Evolutionary conservation across 306 rosid genomes (phyloP).

Genomic region (Acacia acuminata): DNA sequence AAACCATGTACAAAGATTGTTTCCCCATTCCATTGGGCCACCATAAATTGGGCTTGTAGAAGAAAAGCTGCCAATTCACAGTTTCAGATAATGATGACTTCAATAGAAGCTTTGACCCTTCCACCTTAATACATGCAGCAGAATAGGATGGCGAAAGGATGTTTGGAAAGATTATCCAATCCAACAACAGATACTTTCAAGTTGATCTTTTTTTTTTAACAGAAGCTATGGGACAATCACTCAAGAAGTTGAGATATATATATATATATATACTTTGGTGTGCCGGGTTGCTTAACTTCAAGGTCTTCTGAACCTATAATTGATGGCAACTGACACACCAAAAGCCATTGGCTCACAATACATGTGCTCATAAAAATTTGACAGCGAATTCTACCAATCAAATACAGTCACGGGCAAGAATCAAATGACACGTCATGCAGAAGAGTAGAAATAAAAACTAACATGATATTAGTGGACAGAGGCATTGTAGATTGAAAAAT

Average conservation of each 20-base stretch:
- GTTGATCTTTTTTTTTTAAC: not conserved
- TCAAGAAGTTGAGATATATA: not conserved
- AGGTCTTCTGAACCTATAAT: slow-evolving; percentile 14
- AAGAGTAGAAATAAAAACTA: slow-evolving; percentile 4
- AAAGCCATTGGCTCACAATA: slow-evolving; percentile 13
- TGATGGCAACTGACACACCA: not conserved
- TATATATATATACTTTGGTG: not conserved
- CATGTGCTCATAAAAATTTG: not conserved
- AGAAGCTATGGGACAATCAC: slow-evolving; percentile 1
- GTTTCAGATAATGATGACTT: slow-evolving; percentile 32
- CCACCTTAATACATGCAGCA: slow-evolving; percentile 21
- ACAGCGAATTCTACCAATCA: not conserved
- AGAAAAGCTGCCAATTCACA: slow-evolving; percentile 66
- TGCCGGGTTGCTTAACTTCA: slow-evolving; percentile 11
- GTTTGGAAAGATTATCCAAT: slow-evolving; percentile 31
- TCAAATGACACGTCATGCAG: not conserved
- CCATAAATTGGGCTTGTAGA: slow-evolving; percentile 93
- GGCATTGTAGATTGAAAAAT: slow-evolving; percentile 19
- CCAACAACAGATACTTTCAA: not conserved
- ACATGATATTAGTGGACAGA: not conserved
- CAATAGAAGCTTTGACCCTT: slow-evolving; percentile 23
- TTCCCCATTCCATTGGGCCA: slow-evolving; percentile 99
- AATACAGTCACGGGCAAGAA: slow-evolving; percentile 6
- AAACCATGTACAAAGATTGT: slow-evolving; percentile 76
- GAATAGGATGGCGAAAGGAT: slow-evolving; percentile 29